phyloP scores from a whole-genome alignment of 163 green algal genomes.

The Coccomyxa subellipsoidea region DNA sequence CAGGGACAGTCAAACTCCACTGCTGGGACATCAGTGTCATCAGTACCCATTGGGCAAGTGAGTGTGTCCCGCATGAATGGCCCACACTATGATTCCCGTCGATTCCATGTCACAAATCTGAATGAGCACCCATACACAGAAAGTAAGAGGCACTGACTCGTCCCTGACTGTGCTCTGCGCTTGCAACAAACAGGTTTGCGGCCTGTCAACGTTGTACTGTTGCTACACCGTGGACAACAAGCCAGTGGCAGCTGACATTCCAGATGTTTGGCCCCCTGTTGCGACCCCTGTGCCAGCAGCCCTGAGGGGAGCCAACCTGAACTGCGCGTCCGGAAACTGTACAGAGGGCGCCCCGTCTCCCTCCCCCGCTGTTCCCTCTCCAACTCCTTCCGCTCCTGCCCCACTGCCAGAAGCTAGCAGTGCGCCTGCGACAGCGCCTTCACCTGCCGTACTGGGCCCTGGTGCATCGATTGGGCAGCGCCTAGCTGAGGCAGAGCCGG shows the following conservation, averaged over 20 bases:
- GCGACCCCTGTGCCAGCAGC: background rate
- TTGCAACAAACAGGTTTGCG: conserved; percentile 17
- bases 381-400: background rate
- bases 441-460: background rate
- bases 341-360: background rate
- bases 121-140: too few species aligned
- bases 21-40: background rate
- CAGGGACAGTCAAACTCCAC: background rate
- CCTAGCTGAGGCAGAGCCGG: background rate
- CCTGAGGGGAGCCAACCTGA: background rate
- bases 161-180: too few species aligned
- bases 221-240: conserved; percentile 2
- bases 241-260: conserved; percentile 11
- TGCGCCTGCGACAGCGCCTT: too few species aligned
- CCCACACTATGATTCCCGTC: too few species aligned
- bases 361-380: background rate
- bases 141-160: too few species aligned
- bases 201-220: conserved; percentile 22
- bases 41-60: background rate
- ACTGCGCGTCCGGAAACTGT: conserved; percentile 2
- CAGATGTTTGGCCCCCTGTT: conserved; percentile 10
- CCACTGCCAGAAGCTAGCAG: background rate
- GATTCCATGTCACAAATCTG: too few species aligned
- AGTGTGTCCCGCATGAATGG: too few species aligned
- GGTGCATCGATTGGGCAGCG: background rate